Percentiles rank a stretch among this genome's conserved stretches.
These are phyloP conservation scores for Nicotiana otophora DNA, from an alignment of 257 asterid species.

Conservation along the genomic window DNA sequence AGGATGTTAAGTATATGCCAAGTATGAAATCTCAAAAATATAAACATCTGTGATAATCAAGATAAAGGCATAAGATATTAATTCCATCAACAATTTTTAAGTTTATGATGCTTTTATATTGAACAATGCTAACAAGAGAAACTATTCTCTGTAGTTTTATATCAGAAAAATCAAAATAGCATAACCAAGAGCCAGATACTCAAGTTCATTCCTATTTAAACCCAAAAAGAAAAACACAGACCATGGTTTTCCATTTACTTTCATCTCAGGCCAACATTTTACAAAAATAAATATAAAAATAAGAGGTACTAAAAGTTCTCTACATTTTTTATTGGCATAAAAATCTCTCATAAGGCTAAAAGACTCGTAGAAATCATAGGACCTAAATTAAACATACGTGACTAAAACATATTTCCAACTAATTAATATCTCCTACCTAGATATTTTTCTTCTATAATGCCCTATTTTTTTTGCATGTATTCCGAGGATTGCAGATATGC, in stretches of 20 bases:
- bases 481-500: neutral
- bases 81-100: neutral
- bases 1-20: conserved; percentile 4
- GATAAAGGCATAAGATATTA: neutral
- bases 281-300: neutral
- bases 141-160: neutral
- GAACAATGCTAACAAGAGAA: neutral
- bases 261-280: neutral
- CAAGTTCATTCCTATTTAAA: neutral
- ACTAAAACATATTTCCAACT: neutral
- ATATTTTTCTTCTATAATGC: neutral
- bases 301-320: neutral
- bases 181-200: neutral
- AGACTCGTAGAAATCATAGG: neutral
- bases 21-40: neutral
- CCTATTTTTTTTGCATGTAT: neutral
- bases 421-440: neutral
- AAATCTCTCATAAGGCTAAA: neutral
- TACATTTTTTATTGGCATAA: neutral
- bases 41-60: neutral
- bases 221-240: neutral
- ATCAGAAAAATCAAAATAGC: neutral
- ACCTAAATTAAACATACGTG: neutral
- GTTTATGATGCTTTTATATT: neutral
- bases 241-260: neutral